These are phyloP conservation scores for Blastocladiella emersonii DNA, from an alignment of 371 early-diverging fungal genomes.

Conservation along the genomic window DNA sequence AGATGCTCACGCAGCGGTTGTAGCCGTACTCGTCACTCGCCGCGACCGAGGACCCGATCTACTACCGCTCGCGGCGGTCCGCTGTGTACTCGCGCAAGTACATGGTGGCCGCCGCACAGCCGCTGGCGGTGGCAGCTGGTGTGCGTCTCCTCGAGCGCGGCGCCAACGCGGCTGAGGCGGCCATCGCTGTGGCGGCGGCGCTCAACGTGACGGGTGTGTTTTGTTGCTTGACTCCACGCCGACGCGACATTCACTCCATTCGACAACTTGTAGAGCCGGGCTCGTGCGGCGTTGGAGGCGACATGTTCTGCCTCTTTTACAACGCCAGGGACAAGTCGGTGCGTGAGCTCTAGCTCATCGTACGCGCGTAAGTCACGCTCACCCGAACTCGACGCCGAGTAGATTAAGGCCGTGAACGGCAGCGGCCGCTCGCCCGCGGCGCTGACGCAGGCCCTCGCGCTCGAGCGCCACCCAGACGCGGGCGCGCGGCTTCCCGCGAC, in stretches of 20 bases:
- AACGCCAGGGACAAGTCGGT: slow-evolving; percentile 53
- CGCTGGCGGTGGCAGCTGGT: slow-evolving; percentile 65
- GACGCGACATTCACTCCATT: too few species aligned
- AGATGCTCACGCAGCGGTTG: too few species aligned
- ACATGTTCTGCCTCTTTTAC: slow-evolving; percentile 73
- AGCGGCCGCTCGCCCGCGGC: slow-evolving; percentile 8
- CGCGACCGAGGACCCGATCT: too few species aligned
- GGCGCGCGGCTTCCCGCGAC: slow-evolving; percentile 25
- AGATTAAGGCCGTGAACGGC: background rate
- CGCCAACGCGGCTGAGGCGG: slow-evolving; percentile 88
- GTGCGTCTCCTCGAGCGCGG: slow-evolving; percentile 60
- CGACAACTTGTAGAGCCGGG: slow-evolving; percentile 58
- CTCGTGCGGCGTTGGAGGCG: slow-evolving; percentile 86
- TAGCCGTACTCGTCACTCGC: too few species aligned
- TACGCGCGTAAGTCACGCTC: too few species aligned
- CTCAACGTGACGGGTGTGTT: slow-evolving; percentile 46
- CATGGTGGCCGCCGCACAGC: slow-evolving; percentile 55
- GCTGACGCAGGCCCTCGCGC: slow-evolving; percentile 37
- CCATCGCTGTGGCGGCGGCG: slow-evolving; percentile 57
- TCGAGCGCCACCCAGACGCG: slow-evolving; percentile 15
- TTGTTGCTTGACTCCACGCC: too few species aligned
- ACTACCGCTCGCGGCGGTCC: slow-evolving; percentile 30
- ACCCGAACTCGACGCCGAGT: too few species aligned
- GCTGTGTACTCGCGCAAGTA: slow-evolving; percentile 25
- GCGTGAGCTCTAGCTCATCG: background rate